phyloP scores from a whole-genome alignment of 1,284 basidiomycete species.

The Sanghuangporus baumii region DNA sequence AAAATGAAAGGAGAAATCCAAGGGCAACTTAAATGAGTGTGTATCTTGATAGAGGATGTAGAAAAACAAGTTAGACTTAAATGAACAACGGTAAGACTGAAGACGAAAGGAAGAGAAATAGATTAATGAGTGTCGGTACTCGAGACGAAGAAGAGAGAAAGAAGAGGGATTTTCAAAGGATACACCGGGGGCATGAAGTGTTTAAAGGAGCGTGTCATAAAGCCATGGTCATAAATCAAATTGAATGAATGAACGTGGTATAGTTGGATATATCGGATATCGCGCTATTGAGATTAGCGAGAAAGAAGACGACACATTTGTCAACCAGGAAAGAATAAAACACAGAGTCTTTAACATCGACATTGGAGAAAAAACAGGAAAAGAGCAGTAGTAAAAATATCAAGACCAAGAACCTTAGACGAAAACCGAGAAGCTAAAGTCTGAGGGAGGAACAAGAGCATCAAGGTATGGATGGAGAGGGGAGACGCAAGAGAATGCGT shows the following conservation, averaged over 20 bases:
- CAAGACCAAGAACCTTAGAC: neutral
- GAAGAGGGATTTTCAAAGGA: conserved; percentile 18
- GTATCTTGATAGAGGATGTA: neutral
- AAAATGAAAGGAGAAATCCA: neutral
- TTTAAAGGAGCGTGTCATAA: conserved; percentile 16
- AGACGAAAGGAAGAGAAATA: neutral
- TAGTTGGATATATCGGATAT: conserved; percentile 25
- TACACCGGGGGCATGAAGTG: conserved; percentile 17
- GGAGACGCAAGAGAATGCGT: conserved; percentile 14
- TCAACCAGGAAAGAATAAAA: neutral
- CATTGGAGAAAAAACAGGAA: neutral
- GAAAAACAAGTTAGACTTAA: neutral
- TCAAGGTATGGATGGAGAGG: conserved; percentile 18
- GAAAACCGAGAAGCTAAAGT: conserved; percentile 1
- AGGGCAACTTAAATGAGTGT: neutral
- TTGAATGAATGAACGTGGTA: conserved; percentile 21
- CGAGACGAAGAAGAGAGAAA: conserved; percentile 18
- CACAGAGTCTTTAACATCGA: neutral
- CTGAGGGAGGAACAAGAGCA: conserved; percentile 20
- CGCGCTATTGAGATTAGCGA: conserved; percentile 27
- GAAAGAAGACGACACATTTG: conserved; percentile 26
- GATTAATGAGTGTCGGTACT: conserved; percentile 16
- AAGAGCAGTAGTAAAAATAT: neutral
- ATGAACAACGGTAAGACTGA: neutral
- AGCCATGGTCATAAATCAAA: neutral